phyloP scores from a whole-genome alignment of 345 rosid species.

The Cardiospermum halicacabum region DNA sequence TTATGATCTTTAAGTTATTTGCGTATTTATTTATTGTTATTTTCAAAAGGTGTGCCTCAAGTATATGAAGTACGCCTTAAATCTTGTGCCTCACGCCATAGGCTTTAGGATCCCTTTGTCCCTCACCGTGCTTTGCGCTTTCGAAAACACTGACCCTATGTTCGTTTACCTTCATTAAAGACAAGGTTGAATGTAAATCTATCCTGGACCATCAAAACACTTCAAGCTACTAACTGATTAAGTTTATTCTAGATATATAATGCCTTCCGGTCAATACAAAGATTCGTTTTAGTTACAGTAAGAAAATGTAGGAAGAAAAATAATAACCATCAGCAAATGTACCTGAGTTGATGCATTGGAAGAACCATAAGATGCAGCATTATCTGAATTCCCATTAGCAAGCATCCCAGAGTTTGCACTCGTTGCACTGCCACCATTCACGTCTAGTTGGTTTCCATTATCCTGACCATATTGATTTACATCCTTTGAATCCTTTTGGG shows the following conservation, averaged over 20 bases:
- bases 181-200: neutral
- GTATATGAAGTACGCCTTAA: too few relatives aligned
- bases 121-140: too few relatives aligned
- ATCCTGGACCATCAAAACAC: neutral
- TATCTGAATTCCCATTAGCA: conserved; percentile 53
- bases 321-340: neutral
- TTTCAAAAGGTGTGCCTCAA: too few relatives aligned
- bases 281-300: neutral
- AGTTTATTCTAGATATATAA: neutral
- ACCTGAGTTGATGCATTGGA: conserved; percentile 54
- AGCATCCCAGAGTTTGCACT: conserved; percentile 29
- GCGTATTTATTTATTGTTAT: too few relatives aligned
- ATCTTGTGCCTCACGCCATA: too few relatives aligned
- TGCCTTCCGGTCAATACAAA: neutral
- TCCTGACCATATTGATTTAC: conserved; percentile 48
- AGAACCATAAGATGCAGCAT: conserved; percentile 37
- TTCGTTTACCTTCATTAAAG: neutral
- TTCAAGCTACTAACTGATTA: neutral
- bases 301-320: neutral
- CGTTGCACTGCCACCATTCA: conserved; percentile 35
- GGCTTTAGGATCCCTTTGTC: too few relatives aligned
- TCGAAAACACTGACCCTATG: too few relatives aligned
- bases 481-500: conserved; percentile 48
- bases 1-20: too few relatives aligned
- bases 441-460: conserved; percentile 50